phyloP scores from a whole-genome alignment of 2,329 filamentous ascomycete genomes.

The Geoglossum cookeanum region DNA sequence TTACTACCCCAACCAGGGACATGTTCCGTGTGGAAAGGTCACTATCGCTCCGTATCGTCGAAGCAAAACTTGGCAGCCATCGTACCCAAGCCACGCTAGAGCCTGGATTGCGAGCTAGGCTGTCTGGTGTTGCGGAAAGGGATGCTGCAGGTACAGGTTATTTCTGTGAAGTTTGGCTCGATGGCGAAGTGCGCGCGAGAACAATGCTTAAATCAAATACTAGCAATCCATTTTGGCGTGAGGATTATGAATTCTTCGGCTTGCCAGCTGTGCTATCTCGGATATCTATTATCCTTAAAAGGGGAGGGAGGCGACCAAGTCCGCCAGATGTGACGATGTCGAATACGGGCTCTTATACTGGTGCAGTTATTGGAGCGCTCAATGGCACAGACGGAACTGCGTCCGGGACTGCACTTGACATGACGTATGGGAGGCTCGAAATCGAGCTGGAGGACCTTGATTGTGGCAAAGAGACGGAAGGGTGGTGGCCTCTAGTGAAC shows the following conservation, averaged over 20 bases:
- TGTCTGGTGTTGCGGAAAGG: constrained; percentile 1
- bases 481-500: constrained; percentile 68
- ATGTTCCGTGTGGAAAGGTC: constrained; percentile 49
- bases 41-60: constrained; percentile 38
- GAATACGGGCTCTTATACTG: background rate
- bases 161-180: constrained; percentile 59
- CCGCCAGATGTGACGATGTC: background rate
- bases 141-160: constrained; percentile 37
- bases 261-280: constrained; percentile 49
- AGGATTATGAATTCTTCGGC: constrained; percentile 60
- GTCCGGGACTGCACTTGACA: constrained; percentile 25
- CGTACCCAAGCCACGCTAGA: background rate
- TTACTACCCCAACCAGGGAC: constrained; percentile 25
- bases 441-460: constrained; percentile 64
- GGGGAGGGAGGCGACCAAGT: constrained; percentile 17
- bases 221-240: constrained; percentile 62
- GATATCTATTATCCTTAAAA: constrained; percentile 53
- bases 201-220: constrained; percentile 54
- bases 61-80: constrained; percentile 33
- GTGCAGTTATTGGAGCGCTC: background rate
- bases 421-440: constrained; percentile 55
- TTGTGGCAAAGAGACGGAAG: constrained; percentile 57
- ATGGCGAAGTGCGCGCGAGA: constrained; percentile 59
- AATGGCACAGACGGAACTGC: constrained; percentile 10
- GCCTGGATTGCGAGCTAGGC: background rate